Evolutionary conservation across 2,329 filamentous ascomycete species (phyloP), one percentile per base, ranked within the genome.

Genomic region (Aspergillus brunneoviolaceus): DNA sequence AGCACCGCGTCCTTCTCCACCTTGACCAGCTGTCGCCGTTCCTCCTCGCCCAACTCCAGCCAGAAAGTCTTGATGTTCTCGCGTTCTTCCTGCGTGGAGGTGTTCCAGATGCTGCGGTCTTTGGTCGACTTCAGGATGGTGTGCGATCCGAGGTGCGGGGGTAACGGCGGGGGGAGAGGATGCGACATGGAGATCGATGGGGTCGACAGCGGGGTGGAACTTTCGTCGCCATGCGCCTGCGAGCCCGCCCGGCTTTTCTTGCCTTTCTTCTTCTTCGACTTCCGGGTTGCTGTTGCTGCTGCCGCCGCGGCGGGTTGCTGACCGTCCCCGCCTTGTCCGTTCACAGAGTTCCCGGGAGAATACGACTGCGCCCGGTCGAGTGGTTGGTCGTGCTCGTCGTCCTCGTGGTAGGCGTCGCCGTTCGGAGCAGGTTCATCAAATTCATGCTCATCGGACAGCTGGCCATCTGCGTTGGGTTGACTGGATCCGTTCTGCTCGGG

Each of bases 61-160:
- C 95, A 99, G 78, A 98, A 99, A 68, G 96, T 91, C 78, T 97
- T 96, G 74, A 99, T 99, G 55, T 95, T 90, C 79, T 97, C 92
- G 39, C 95, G 90, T 79, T 99, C 95, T 76, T 98, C 92, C 67
- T 91, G 87, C 10, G 91, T 95, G 60, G 91, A 95, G 2, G 92
- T 97, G 73, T 97, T 97, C 95, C 95, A 99, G 77, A 99, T 96
- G 76, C 70, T 74, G 63, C 92, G 93, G 72, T 95, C 91, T 71
- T 89, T 89, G 55, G 86, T 85, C 67, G 81, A 74, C 62, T 79
- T 79, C 55, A 78, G 73, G 9, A 77, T 73, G 49, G 77, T 74
- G 35, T 77, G 76, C 58, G 78, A 69, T 25, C 75, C 71, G 50
- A 76, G 76, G 49, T 77, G 74, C 48, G 81, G 74, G 29, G 80